These are phyloP conservation scores for Nepenthes gracilis DNA, from an alignment of 148 eudicot species.

Conservation along the genomic window DNA sequence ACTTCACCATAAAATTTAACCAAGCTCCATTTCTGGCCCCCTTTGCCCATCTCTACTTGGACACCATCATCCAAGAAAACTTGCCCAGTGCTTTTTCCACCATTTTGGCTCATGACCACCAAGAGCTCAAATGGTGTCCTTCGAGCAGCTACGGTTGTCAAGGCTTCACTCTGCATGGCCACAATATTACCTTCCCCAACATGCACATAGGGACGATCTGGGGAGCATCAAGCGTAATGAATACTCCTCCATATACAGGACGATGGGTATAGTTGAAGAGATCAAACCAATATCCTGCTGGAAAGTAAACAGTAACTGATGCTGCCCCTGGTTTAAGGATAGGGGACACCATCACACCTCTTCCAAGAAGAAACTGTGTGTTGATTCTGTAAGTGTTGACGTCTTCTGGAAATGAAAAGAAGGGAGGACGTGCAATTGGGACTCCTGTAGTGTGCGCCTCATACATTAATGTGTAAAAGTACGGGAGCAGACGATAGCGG, in stretches of 20 bases:
- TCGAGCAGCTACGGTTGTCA: slow-evolving; percentile 36
- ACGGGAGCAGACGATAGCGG: slow-evolving; percentile 45
- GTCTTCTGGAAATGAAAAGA: slow-evolving; percentile 43
- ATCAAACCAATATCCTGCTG: slow-evolving; percentile 42
- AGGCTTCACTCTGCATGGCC: slow-evolving; percentile 44
- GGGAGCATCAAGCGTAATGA: slow-evolving; percentile 22
- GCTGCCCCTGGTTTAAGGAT: slow-evolving; percentile 21
- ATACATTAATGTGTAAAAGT: slow-evolving; percentile 40
- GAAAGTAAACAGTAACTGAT: slow-evolving; percentile 31
- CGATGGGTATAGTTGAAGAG: slow-evolving; percentile 29
- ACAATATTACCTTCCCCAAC: slow-evolving; percentile 37
- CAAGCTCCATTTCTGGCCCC: slow-evolving; percentile 17
- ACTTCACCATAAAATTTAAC: slow-evolving; percentile 13
- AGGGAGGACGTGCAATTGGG: slow-evolving; percentile 51
- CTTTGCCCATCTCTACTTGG: slow-evolving; percentile 28
- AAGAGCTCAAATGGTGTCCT: slow-evolving; percentile 45
- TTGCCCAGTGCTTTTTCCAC: slow-evolving; percentile 16
- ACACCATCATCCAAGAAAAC: slow-evolving; percentile 47
- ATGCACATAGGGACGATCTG: slow-evolving; percentile 40
- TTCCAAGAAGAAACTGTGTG: slow-evolving; percentile 42
- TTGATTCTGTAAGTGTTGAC: slow-evolving; percentile 23
- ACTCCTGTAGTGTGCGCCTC: slow-evolving; percentile 37
- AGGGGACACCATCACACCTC: slow-evolving; percentile 49
- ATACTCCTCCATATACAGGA: slow-evolving; percentile 7
- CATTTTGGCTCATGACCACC: slow-evolving; percentile 21